Evolutionary conservation across 202 grass and related monocot genomes (phyloP), one percentile per base, ranked within the genome.

Genomic region (Schoenoplectus tabernaemontani): DNA sequence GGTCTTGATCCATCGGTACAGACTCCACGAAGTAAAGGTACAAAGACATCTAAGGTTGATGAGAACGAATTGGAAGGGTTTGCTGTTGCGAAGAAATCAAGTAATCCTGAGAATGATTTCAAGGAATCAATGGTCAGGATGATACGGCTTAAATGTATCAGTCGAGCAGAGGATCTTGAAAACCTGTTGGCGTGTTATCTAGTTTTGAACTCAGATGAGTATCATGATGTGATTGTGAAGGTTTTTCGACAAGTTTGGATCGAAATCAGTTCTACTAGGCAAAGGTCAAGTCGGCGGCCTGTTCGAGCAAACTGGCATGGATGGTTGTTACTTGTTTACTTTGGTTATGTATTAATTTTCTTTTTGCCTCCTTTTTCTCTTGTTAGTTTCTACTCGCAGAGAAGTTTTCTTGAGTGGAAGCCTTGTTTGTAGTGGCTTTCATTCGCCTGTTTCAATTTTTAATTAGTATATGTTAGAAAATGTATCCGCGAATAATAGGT

Each of bases 191-290:
- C 83, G 16, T 85, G 83, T 79, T 85, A 85, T 24, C 42, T 85
- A 17, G 51, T 79, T 11, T 70, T 85, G 20, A 85, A 85, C 62
- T 54, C 83, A 2, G 57, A 85, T 15, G 83, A 85, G 64, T 85
- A 80, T 63, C 83, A 85, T 50, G 83, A 71, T 53, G 74, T 80
- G 39, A 85, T 85, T 71, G 76, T 85, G 15, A 85, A 85, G 64
- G 83, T 80, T 57, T 85, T 85, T 61, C 53, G 78, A 60, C 83
- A 85, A 63, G 58, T 85, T 80, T 85, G 83, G 83, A 43, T 77
- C 13, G 72, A 82, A 69, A 53, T 37, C 46, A 24, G 51, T 10
- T 72, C 51, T 30, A 20, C 51, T 0, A 50, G 22, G 44, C 39
- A 47, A 1, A 41, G 77, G 59, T 63, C 43, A 33, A 80, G 43